Conservation (phyloP, 176 grass and related monocot genomes). For the Triticum turgidum region DNA sequence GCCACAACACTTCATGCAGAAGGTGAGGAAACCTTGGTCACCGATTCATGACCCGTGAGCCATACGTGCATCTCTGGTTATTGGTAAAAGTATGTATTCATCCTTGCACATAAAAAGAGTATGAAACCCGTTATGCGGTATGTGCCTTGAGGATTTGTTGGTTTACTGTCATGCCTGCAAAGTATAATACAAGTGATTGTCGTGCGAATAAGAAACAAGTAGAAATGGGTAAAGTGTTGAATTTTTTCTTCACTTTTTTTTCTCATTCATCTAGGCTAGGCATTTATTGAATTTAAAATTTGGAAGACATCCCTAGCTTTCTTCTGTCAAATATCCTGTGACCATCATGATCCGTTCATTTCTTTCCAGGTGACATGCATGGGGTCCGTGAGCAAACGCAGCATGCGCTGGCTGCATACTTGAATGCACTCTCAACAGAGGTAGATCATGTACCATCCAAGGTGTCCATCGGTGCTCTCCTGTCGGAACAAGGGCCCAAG, state of each 20-base stretch:
- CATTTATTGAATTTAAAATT: background rate
- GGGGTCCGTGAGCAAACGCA: slow-evolving; percentile 50
- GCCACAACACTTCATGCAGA: slow-evolving; percentile 67
- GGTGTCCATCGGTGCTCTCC: slow-evolving; percentile 70
- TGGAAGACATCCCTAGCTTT: background rate
- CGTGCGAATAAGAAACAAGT: background rate
- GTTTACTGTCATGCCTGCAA: background rate
- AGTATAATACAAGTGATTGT: background rate
- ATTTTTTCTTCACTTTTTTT: slow-evolving; percentile 18
- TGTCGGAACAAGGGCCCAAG: slow-evolving; percentile 67
- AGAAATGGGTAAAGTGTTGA: background rate
- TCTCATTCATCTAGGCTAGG: background rate
- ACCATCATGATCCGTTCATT: background rate
- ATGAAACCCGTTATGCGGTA: background rate
- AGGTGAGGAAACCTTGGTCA: slow-evolving; percentile 45
- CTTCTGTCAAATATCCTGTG: background rate
- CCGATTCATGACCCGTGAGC: background rate
- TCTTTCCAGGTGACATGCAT: slow-evolving; percentile 54
- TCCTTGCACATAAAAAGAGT: background rate
- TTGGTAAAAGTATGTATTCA: background rate
- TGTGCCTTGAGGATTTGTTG: slow-evolving; percentile 7
- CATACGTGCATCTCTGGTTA: background rate
- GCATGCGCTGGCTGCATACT: slow-evolving; percentile 57
- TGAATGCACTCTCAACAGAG: slow-evolving; percentile 65
- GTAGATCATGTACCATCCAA: slow-evolving; percentile 77